Conservation (phyloP, 495 filamentous ascomycete genomes). For the Daldinia grandis region DNA sequence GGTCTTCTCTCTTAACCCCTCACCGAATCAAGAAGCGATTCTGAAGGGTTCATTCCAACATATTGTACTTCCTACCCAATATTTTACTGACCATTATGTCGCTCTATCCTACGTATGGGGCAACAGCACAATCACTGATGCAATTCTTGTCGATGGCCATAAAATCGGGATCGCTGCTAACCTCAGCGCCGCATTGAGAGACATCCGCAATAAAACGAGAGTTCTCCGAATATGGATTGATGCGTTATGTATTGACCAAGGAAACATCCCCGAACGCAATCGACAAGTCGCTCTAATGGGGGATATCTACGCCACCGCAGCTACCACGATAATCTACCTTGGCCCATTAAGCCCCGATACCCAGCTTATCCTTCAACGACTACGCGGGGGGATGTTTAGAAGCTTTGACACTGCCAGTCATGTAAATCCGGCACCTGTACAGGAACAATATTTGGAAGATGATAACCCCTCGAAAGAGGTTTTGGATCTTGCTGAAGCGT, state of each 20-base stretch:
- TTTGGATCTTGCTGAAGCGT: neutral
- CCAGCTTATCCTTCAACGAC: neutral
- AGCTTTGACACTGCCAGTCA: neutral
- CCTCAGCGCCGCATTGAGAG: conserved; percentile 20
- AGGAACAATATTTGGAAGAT: too few species aligned
- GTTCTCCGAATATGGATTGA: conserved; percentile 22
- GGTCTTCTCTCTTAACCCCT: conserved; percentile 31
- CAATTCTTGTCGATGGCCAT: conserved; percentile 9
- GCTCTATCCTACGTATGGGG: conserved; percentile 49
- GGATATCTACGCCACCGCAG: conserved; percentile 21
- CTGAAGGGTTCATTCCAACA: conserved; percentile 38
- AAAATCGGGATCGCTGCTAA: conserved; percentile 22
- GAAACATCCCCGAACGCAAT: conserved; percentile 25
- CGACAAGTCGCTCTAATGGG: conserved; percentile 38
- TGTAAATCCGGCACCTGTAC: too few species aligned
- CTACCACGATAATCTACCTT: conserved; percentile 1
- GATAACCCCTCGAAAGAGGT: neutral
- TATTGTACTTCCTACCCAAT: conserved; percentile 27
- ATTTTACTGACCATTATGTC: conserved; percentile 39
- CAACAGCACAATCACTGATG: neutral
- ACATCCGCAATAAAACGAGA: conserved; percentile 18
- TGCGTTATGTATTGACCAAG: conserved; percentile 42
- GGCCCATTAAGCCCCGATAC: neutral
- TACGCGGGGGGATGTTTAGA: neutral
- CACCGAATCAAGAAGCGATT: neutral